Base-by-base conservation (phyloP, 768 basidiomycete genomes). In the Ramaria sp. region DNA sequence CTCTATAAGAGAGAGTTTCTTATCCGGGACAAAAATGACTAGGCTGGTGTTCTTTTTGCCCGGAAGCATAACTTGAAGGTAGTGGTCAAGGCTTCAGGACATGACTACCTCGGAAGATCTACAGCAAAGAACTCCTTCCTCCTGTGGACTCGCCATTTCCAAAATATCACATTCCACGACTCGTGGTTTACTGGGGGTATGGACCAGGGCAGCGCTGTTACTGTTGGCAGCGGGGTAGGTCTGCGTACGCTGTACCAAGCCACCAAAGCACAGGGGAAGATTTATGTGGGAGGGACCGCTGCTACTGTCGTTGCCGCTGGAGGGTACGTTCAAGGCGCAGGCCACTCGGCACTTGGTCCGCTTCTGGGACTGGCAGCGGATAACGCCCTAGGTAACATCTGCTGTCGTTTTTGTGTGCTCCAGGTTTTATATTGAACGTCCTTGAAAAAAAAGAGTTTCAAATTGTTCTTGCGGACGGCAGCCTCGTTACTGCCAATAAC, bases 41-140 rank as follows among this genome's bases (percentile, higher is more conserved):
- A 68, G 67, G 60, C 59, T 2, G 67, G 65, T 20, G 62, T 71
- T 16, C 56, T 39, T 20, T 71, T 71, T 53, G 62, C 68, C 1
- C 48, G 38, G 20, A 41, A 48, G 9, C 55, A 69, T 38, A 63
- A 67, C 37, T 61, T 71, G 24, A 66, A 67, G 5, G 50, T 70
- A 15, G 63, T 56, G 5, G 59, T 71, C 56, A 69, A 69, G 54
- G 60, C 64, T 12, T 61, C 58, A 7, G 69, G 72, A 0, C 73
- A 75, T 51, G 74, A 75, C 52, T 71, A 65, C 57, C 66, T 76
- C 8, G 73, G 74, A 1, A 65, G 75, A 9, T 75, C 74, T 22
- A 69, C 73, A 2, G 73, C 68, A 18, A 67, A 65, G 0, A 65
- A 67, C 13, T 66, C 67, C 2, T 66, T 77, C 32, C 60, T 74